Base-by-base conservation (phyloP, 805 yeast genomes). In the Metschnikowia hibisci region DNA sequence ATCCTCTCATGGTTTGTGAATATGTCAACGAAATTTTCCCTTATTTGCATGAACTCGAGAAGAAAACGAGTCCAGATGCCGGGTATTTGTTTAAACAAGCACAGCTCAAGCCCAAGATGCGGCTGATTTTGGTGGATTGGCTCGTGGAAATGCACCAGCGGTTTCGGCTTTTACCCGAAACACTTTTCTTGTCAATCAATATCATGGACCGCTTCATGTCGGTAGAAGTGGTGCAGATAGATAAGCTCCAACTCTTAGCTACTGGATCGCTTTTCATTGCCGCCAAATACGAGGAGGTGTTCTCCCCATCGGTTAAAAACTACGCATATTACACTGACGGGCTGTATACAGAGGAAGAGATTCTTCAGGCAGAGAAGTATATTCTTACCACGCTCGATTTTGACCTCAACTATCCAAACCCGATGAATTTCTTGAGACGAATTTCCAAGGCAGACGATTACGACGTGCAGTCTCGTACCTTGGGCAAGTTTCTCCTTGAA, bases 61-160 rank as follows among this genome's bases (percentile, higher is more conserved):
- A 74, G 34, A 74, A 77, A 56, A 87, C 91, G 36, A 68, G 87
- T 56, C 96, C 89, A 2, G 82, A 78, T 51, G 64, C 84, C n/a
- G 76, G 79, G 51, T 87, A 86, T 60, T 64, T 86, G 29, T 71
- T 67, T 48, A 74, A 80, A 63, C 86, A 82, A 60, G 74, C 77
- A 39, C 80, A 80, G 46, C 64, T 87, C 53, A 80, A 84, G 55
- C 95, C 96, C 44, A 78, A 80, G 48, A 84, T 86, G 85, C 77
- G 97, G 52, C 82, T 88, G 6, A 85, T 89, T 41, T 68, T 89
- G 45, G 87, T 89, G n/a, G 96, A 90, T 65, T 89, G 97, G 97
- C 72, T 89, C 52, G 87, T 87, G 9, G 95, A 87, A 60, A 90
- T 89, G 61, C 96, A 88, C 67, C 71, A 81, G 52, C 77, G 87